These are phyloP conservation scores for Chlorella sp. DNA, from an alignment of 139 green algal genomes.

Conservation along the genomic window DNA sequence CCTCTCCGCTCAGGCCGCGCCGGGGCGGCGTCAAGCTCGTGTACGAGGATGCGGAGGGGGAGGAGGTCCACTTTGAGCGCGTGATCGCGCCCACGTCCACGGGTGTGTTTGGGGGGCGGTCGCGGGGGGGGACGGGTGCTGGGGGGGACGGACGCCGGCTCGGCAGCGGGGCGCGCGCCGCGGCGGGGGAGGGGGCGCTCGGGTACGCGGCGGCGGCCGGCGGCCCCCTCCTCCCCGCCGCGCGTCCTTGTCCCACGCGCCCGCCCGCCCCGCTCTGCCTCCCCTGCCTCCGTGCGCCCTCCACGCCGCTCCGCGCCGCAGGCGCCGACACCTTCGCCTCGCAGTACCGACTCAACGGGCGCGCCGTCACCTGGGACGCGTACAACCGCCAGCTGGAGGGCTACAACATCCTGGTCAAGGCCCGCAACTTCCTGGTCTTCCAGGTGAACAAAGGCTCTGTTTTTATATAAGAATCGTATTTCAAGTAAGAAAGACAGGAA, in stretches of 20 bases:
- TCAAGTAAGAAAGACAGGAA: too few species aligned
- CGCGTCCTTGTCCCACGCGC: too few species aligned
- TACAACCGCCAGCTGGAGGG: constrained; percentile 81
- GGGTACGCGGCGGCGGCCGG: too few species aligned
- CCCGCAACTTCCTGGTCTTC: constrained; percentile 98
- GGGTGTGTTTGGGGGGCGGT: constrained; percentile 8
- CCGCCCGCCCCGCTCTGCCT: too few species aligned
- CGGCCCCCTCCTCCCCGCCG: too few species aligned
- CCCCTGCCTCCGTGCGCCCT: too few species aligned
- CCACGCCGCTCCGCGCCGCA: too few species aligned
- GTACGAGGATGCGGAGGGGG: constrained; percentile 62
- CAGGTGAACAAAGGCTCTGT: too few species aligned
- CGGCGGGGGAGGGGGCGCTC: neutral
- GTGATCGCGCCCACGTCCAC: constrained; percentile 66
- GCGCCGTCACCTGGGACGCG: constrained; percentile 75
- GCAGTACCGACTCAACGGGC: constrained; percentile 82
- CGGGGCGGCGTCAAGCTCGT: constrained; percentile 77
- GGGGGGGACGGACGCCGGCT: too few species aligned
- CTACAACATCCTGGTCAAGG: constrained; percentile 93
- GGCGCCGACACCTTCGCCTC: neutral
- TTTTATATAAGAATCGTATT: too few species aligned
- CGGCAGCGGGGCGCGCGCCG: too few species aligned
- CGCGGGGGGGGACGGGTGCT: neutral
- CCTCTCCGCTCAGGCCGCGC: constrained; percentile 29
- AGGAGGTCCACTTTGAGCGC: constrained; percentile 78